phyloP scores from a whole-genome alignment of 2,329 filamentous ascomycete species.

The Colletotrichum costaricense region DNA sequence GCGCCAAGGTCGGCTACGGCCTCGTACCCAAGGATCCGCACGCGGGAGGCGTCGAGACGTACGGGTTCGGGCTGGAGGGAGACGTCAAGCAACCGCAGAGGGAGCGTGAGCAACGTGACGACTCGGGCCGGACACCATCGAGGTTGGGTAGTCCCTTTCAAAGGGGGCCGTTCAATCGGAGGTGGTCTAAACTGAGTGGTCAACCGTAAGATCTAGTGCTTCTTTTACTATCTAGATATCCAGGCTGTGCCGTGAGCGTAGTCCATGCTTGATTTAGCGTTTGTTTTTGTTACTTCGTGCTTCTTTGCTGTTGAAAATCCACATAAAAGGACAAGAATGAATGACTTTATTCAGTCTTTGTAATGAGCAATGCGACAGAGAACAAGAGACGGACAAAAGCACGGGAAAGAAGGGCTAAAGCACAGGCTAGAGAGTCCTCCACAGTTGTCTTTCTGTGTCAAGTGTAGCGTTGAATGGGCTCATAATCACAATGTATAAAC shows the following conservation, averaged over 20 bases:
- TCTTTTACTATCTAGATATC: background rate
- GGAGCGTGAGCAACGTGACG: background rate
- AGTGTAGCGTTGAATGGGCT: background rate
- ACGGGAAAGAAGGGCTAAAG: background rate
- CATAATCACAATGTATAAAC: background rate
- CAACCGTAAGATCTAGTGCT: background rate
- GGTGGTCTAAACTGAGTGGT: conserved; percentile 22
- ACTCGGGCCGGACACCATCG: conserved; percentile 19
- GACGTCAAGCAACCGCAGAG: conserved; percentile 41
- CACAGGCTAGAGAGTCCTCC: background rate
- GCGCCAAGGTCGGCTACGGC: conserved; percentile 35
- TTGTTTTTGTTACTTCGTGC: background rate
- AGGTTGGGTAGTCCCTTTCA: conserved; percentile 24
- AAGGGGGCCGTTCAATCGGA: conserved; percentile 6
- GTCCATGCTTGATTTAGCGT: background rate
- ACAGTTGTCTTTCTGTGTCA: background rate
- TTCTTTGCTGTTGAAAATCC: background rate
- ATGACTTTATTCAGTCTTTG: too few relatives aligned
- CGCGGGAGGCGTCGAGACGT: conserved; percentile 39
- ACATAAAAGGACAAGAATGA: background rate
- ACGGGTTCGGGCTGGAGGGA: conserved; percentile 46
- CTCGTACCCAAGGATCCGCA: conserved; percentile 35
- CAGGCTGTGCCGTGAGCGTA: background rate
- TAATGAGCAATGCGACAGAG: background rate
- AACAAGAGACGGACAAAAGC: background rate